Evolutionary conservation across 176 grass and related monocot species (phyloP).

Genomic region (Neostapfia colusana): DNA sequence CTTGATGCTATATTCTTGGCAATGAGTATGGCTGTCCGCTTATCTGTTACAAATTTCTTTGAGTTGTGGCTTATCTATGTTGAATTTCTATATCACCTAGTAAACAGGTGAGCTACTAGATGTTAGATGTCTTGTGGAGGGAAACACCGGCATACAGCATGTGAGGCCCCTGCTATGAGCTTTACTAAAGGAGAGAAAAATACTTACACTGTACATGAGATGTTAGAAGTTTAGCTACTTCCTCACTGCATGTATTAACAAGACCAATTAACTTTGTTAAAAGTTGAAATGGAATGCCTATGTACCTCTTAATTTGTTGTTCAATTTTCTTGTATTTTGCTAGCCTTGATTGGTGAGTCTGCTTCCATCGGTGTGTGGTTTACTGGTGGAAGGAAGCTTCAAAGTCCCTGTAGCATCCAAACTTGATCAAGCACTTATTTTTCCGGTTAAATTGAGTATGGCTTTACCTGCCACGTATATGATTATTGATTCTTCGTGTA

Average conservation of each 20-base stretch:
- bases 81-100: background rate
- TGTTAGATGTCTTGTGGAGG: no score
- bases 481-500: constrained; percentile 9
- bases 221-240: background rate
- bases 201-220: no score
- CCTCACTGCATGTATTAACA: background rate
- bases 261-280: background rate
- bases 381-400: background rate
- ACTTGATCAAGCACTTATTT: constrained; percentile 9
- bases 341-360: background rate
- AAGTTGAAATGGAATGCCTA: background rate
- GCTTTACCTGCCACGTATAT: constrained; percentile 31
- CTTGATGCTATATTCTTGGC: background rate
- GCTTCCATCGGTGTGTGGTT: background rate
- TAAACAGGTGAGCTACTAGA: background rate
- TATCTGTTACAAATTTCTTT: background rate
- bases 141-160: no score
- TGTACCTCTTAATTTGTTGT: background rate
- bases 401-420: background rate
- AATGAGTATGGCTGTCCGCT: background rate
- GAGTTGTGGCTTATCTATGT: background rate
- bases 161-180: no score
- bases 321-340: background rate
- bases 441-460: constrained; percentile 4
- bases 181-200: no score